These are phyloP conservation scores for Passiflora organensis DNA, from an alignment of 345 rosid species.

Conservation along the genomic window DNA sequence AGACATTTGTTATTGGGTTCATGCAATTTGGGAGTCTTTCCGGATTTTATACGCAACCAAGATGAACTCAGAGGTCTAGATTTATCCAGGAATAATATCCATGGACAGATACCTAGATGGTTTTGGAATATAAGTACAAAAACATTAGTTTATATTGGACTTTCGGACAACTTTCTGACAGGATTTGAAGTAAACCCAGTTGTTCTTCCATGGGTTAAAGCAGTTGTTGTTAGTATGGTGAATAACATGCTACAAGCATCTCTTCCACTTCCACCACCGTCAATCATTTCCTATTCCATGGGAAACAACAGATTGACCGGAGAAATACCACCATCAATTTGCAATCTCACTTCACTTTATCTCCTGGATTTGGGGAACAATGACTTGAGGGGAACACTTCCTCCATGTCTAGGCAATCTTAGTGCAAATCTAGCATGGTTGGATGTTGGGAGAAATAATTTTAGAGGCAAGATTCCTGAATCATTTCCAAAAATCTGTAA, in stretches of 20 bases:
- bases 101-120: constrained; percentile 17
- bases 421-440: not conserved
- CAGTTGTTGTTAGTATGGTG: too few relatives aligned
- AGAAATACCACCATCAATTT: constrained; percentile 14
- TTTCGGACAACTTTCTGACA: too few relatives aligned
- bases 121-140: not conserved
- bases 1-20: not conserved
- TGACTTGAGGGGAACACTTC: constrained; percentile 13
- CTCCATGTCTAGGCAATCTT: constrained; percentile 16
- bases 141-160: not conserved
- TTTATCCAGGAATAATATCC: constrained; percentile 17
- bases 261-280: too few relatives aligned
- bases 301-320: too few relatives aligned
- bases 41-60: constrained; percentile 1
- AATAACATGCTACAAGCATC: too few relatives aligned
- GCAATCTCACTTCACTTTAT: constrained; percentile 3
- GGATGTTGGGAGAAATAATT: constrained; percentile 8
- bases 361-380: constrained; percentile 13
- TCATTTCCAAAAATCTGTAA: not conserved
- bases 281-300: not conserved
- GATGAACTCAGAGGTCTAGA: not conserved
- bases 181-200: too few relatives aligned
- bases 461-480: constrained; percentile 7
- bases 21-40: constrained; percentile 23
- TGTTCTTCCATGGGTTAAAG: too few relatives aligned